Evolutionary conservation across 2,329 filamentous ascomycete species (phyloP), one percentile per base, ranked within the genome.

Genomic region (Phoma herbarum): DNA sequence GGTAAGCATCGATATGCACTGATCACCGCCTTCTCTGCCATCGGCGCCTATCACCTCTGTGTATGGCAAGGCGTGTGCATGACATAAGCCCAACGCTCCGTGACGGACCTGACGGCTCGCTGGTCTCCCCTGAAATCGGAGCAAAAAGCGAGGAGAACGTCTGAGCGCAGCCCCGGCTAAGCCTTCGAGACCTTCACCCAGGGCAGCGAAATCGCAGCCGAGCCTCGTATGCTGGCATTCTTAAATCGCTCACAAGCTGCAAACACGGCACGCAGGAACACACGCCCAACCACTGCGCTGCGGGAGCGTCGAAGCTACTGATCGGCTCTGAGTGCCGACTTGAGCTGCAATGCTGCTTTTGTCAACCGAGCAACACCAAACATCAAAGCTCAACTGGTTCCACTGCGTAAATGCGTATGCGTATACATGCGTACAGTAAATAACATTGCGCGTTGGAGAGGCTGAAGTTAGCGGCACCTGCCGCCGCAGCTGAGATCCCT

Each of bases 291-390:
- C 16, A n/a, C 31, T 29, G 31, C 31, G 41, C 16, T 8, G 25
- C 42, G 25, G 71, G 81, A 80, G 14, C 74, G 80, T 68, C 70
- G 1, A 31, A 52, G 78, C 60, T 67, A 69, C 51, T 78, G 79
- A 26, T 22, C 22, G 41, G 39, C 48, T n/a, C 28, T 23, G 37
- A 22, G 9, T 20, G 48, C 48, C 1, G 60, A 29, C 54, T 57
- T 26, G 18, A 12, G 39, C 39, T 42, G 39, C 39, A 42, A 10
- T 25, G 20, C 39, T 23, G 47, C 23, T 20, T 33, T 7, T 28
- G 35, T 10, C 23, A 5, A n/a, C 31, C 7, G 12, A 23, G 18
- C 3, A 23, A 14, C 50, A 28, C 25, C 45, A 54, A 53, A 45
- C 39, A 46, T 20, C 41, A 39, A 54, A 50, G 56, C 50, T n/a